Percentiles rank a stretch among this genome's conserved stretches.
Evolutionary conservation across 129 eudicot genomes (phyloP).

Genomic region (sunflower (Helianthus annuus)): HanXRQr2.0-SUNRISE NC_035444.2:25131173-25131672

Average conservation of each 20-base stretch:
- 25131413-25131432: slow-evolving; percentile 19
- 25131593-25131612: slow-evolving; percentile 35
- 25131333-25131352: slow-evolving; percentile 17
- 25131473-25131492: slow-evolving; percentile 28
- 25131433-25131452: neutral
- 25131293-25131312: neutral
- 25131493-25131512: slow-evolving; percentile 63
- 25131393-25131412: slow-evolving; percentile 23
- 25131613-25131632: slow-evolving; percentile 93
- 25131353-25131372: slow-evolving; percentile 30
- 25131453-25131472: slow-evolving; percentile 20
- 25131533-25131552: slow-evolving; percentile 56
- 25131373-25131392: neutral
- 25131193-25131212: neutral
- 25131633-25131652: slow-evolving; percentile 71
- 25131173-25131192: slow-evolving; percentile 1
- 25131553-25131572: slow-evolving; percentile 40
- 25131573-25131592: slow-evolving; percentile 33
- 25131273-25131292: slow-evolving; percentile 1
- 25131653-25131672: slow-evolving; percentile 75
- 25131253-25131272: neutral
- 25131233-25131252: neutral
- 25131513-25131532: slow-evolving; percentile 71
- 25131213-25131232: neutral
- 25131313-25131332: neutral